Evolutionary conservation across 768 basidiomycete genomes (phyloP).

Genomic region (Mycena alexandri): DNA sequence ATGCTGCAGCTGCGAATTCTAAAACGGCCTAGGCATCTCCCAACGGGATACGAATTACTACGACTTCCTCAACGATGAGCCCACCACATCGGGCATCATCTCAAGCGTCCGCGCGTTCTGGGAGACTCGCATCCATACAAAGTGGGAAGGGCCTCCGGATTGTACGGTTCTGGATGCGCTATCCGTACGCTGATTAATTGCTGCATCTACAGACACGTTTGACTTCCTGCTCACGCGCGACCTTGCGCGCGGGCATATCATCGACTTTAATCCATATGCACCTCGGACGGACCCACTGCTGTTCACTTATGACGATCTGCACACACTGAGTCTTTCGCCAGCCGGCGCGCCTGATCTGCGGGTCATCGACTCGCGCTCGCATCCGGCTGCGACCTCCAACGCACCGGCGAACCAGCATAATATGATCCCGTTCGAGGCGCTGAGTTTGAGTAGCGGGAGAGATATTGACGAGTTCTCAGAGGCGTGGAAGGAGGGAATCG

Average conservation of each 20-base stretch:
- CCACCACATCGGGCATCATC: slow-evolving; percentile 66
- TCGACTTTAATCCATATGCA: slow-evolving; percentile 94
- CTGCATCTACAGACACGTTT: slow-evolving; percentile 73
- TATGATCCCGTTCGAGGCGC: slow-evolving; percentile 91
- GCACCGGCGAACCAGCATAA: slow-evolving; percentile 87
- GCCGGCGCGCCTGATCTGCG: slow-evolving; percentile 53
- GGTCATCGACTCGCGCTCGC: slow-evolving; percentile 80
- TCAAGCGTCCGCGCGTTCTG: slow-evolving; percentile 72
- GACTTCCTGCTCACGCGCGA: slow-evolving; percentile 91
- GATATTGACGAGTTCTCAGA: slow-evolving; percentile 81
- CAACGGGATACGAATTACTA: slow-evolving; percentile 94
- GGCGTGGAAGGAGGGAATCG: slow-evolving; percentile 69
- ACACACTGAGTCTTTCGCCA: slow-evolving; percentile 46
- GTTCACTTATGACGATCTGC: slow-evolving; percentile 86
- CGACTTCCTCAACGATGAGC: slow-evolving; percentile 80
- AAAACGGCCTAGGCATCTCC: slow-evolving; percentile 69
- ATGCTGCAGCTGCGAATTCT: neutral
- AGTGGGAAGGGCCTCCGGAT: slow-evolving; percentile 69
- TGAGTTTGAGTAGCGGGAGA: slow-evolving; percentile 82
- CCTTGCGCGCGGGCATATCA: slow-evolving; percentile 77
- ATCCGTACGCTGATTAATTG: slow-evolving; percentile 59
- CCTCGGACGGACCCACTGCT: slow-evolving; percentile 89
- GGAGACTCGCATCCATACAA: slow-evolving; percentile 70
- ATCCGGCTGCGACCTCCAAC: slow-evolving; percentile 75
- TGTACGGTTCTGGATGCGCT: slow-evolving; percentile 63